Base-by-base conservation (phyloP, 2,329 filamentous ascomycete genomes). In the Torrubiellomyces zombiae region DNA sequence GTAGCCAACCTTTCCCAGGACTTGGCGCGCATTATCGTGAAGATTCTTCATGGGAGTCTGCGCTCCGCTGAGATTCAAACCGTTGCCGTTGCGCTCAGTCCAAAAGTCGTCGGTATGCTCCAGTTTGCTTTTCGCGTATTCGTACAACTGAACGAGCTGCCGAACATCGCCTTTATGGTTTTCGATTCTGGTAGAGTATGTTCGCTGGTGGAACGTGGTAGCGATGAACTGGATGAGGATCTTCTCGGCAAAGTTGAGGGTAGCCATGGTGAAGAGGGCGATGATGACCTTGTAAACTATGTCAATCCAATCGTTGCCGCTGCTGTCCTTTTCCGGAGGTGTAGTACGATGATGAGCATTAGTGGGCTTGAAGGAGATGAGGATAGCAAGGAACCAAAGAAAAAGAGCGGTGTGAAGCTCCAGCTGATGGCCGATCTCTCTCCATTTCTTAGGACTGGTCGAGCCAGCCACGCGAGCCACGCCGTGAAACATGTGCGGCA, bases 161-260 rank as follows among this genome's bases (percentile, higher is more conserved):
- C 51, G 70, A 29, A 93, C 83, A 42, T 91, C 79, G 34, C 85
- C 82, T 45, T 92, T 92, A 58, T 93, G 92, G 48, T 86, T 64
- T 32, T 89, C 81, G 39, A 94, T 94, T 10, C 86, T 65, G 38
- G 86, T 81, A 14, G 80, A 74, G 42, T 95, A 95, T 0, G 86
- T 94, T 21, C 86, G 69, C 29, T 80, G 60, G 47, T 95, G 86
- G 51, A 95, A 95, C 32, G 77, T 83, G 29, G 85, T 85, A 16
- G 86, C 85, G 37, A 95, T 92, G 53, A 92, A 75, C 44, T 94
- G 85, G 28, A 94, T 92, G 37, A 92, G 67, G 31, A 94, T 78
- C 58, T 94, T 95, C 50, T 94, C 85, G 26, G 76, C 60, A 31
- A 89, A 76, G 50, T 95, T 94, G 32, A 94, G 58, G 3, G 72